Evolutionary conservation across 352 stramenopile genomes (phyloP).

Genomic region (Phytophthora pisi): DNA sequence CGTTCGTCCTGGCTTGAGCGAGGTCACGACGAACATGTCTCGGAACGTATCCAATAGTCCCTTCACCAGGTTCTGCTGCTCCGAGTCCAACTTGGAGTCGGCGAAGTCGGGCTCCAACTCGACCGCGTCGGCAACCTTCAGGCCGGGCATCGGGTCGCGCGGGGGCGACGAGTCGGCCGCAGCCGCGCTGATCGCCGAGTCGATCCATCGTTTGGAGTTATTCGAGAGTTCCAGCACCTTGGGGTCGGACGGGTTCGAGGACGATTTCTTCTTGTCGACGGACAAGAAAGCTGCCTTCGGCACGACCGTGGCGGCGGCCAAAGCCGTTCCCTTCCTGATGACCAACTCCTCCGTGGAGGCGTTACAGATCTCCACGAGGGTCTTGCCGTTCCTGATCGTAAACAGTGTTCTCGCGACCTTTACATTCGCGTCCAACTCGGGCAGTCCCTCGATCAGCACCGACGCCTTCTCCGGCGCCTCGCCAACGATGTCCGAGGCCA

Average conservation of each 20-base stretch:
- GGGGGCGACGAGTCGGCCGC: neutral
- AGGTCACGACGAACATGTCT: neutral
- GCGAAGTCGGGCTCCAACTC: neutral
- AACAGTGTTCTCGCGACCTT: neutral
- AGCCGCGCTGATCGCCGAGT: neutral
- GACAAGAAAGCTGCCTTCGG: neutral
- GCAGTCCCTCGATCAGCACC: neutral
- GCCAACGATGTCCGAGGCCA: neutral
- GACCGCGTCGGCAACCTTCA: neutral
- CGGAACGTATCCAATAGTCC: neutral
- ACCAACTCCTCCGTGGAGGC: neutral
- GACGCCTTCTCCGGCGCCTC: neutral
- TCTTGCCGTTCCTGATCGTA: neutral
- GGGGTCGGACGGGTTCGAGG: too few species aligned
- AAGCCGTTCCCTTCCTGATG: neutral
- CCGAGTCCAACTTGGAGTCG: neutral
- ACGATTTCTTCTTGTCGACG: too few species aligned
- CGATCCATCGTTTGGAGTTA: neutral
- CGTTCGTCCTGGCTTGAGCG: constrained; percentile 2
- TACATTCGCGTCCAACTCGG: neutral
- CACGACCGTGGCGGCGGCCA: neutral
- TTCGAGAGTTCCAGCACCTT: too few species aligned
- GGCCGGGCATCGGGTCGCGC: neutral
- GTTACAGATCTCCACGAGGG: constrained; percentile 1
- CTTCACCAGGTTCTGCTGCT: neutral